Conservation (phyloP, 1,284 basidiomycete genomes). For the Fomitopsis palustris region DNA sequence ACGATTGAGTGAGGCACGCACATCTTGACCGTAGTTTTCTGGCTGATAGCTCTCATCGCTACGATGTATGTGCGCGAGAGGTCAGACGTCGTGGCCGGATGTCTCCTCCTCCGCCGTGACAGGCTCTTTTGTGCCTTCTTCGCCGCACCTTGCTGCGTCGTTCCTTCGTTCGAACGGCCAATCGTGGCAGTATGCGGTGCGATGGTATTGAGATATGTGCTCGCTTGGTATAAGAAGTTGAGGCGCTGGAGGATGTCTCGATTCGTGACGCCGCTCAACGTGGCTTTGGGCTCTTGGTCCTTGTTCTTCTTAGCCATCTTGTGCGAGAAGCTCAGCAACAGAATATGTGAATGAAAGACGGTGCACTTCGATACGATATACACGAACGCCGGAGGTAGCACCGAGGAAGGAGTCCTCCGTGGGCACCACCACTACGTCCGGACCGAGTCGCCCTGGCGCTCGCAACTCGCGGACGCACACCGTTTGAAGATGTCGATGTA, state of each 20-base stretch:
- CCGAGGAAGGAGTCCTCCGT: no score
- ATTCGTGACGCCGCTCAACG: constrained; percentile 53
- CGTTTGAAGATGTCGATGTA: no score
- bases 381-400: no score
- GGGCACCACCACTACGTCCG: no score
- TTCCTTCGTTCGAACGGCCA: not conserved
- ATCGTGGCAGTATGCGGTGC: constrained; percentile 1
- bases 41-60: constrained; percentile 66
- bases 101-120: constrained; percentile 25
- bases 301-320: constrained; percentile 64
- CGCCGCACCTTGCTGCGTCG: not conserved
- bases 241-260: constrained; percentile 76
- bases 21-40: constrained; percentile 75
- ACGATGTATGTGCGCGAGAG: constrained; percentile 60
- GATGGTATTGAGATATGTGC: constrained; percentile 55
- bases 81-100: constrained; percentile 39
- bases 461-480: no score
- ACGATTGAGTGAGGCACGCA: constrained; percentile 28
- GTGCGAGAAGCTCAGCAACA: no score
- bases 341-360: no score
- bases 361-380: no score
- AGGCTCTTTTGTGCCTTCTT: not conserved
- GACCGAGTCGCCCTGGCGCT: no score
- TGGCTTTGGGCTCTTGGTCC: constrained; percentile 44
- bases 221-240: constrained; percentile 83